A percentile compares a stretch with the other conserved stretches of the same genome.
phyloP scores from a whole-genome alignment of 495 filamentous ascomycete genomes.

The Patellaria atrata region DNA sequence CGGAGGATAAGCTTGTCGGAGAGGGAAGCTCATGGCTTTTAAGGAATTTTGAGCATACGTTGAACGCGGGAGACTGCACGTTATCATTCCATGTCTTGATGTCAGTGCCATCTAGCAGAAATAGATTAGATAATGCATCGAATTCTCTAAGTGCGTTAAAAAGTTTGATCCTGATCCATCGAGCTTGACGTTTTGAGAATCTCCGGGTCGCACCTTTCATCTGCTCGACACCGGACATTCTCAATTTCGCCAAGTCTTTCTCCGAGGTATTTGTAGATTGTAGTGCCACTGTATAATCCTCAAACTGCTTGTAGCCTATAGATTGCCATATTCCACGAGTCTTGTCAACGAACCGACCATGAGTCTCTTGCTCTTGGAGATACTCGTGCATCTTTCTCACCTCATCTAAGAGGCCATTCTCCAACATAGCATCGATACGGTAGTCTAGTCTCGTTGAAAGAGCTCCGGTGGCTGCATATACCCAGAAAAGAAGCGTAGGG shows the following conservation, averaged over 20 bases:
- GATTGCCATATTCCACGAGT: constrained; percentile 85
- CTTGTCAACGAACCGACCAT: constrained; percentile 46
- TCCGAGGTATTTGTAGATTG: constrained; percentile 23
- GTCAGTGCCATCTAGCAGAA: constrained; percentile 62
- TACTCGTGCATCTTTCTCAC: constrained; percentile 38
- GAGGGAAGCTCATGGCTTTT: constrained; percentile 37
- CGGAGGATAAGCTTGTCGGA: constrained; percentile 49
- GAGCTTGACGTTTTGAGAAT: constrained; percentile 68
- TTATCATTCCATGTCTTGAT: constrained; percentile 37
- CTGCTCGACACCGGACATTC: constrained; percentile 33
- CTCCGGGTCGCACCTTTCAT: constrained; percentile 71
- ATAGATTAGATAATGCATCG: constrained; percentile 40
- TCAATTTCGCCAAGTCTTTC: constrained; percentile 32
- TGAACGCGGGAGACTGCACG: constrained; percentile 49
- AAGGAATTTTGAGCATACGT: constrained; percentile 48
- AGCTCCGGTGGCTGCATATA: constrained; percentile 52
- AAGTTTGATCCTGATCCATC: constrained; percentile 78
- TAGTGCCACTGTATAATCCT: constrained; percentile 47
- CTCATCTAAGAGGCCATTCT: constrained; percentile 56
- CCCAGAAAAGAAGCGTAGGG: constrained; percentile 68
- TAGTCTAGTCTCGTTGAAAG: constrained; percentile 55
- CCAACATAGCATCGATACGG: constrained; percentile 73
- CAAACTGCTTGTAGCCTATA: constrained; percentile 88
- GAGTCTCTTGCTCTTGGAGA: constrained; percentile 30
- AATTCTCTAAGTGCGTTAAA: constrained; percentile 45